Evolutionary conservation across 345 rosid species (phyloP), one percentile per base, ranked within the genome.

Genomic region (Clarkia xantiana): DNA sequence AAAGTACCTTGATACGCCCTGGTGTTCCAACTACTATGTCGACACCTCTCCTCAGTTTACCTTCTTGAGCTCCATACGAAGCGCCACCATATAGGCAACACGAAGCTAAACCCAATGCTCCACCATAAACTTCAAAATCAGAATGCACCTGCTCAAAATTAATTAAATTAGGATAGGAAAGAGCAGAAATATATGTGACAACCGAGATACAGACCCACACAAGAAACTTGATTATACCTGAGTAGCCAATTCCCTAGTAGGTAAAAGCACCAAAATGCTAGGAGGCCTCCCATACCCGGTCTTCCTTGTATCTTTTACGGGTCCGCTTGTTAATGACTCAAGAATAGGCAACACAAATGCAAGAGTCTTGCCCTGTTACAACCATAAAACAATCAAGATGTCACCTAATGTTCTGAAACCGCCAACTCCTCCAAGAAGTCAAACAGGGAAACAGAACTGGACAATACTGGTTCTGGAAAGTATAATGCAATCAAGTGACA

Each of bases 41-140:
- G 42, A 93, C 84, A 57, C 97, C 97, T 71, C 78, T 75, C 73
- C 59, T 84, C 48, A 93, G 53, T 40, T 66, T 79, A 49, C 34
- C 22, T 65, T 84, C 94, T 61, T 93, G 99, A 44, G 67, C 39
- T 6, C 56, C 57, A 54, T 75, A 82, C 4, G 86, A 61, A 57
- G 94, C 84, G 15, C 99, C 99, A 63, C 99, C 97, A 62, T 87
- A 93, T 23, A 93, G 58, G 67, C 95, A 87, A 67, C 95, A 82
- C 17, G 97, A 67, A 14, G 55, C 17, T 75, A 93, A 61, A 22
- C 95, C 95, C 73, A 84, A 3, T 15, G 80, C 60, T 55, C 79
- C 91, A 20, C 97, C 99, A 57, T 93, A 93, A 49, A 69, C 59
- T 14, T 82, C 94, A 64, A 93, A 93, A 69, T 93, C 99, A 23